phyloP scores from a whole-genome alignment of 768 basidiomycete genomes.

The Xerocomellus amylosporus region DNA sequence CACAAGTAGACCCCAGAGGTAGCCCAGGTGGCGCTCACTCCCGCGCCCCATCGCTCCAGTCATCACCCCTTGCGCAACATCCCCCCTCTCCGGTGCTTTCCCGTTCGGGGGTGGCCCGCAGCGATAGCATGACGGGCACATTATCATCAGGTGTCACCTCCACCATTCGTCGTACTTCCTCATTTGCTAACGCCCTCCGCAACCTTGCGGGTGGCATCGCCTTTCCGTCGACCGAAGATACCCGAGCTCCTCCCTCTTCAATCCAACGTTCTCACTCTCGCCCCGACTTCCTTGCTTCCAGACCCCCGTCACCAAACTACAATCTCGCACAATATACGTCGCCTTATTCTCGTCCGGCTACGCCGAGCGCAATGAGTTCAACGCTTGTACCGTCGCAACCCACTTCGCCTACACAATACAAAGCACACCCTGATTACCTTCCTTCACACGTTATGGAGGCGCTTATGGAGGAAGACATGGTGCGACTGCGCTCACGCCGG shows the following conservation, averaged over 20 bases:
- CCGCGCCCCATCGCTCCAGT: conserved; percentile 49
- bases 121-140: conserved; percentile 60
- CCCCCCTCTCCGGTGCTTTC: conserved; percentile 46
- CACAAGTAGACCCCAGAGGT: conserved; percentile 38
- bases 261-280: conserved; percentile 22
- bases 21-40: conserved; percentile 34
- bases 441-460: conserved; percentile 84
- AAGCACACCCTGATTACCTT: conserved; percentile 50
- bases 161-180: conserved; percentile 74
- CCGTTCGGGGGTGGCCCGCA: conserved; percentile 52
- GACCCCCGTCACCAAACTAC: conserved; percentile 76
- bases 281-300: conserved; percentile 42
- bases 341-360: conserved; percentile 62
- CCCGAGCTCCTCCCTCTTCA: conserved; percentile 38
- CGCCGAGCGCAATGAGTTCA: conserved; percentile 33
- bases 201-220: conserved; percentile 67
- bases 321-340: conserved; percentile 75
- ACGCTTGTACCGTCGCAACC: conserved; percentile 27
- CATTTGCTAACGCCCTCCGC: conserved; percentile 75
- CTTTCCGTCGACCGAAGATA: conserved; percentile 64
- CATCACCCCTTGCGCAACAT: conserved; percentile 43
- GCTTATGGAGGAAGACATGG: conserved; percentile 93
- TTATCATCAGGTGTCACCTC: conserved; percentile 61
- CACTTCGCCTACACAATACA: conserved; percentile 34
- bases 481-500: conserved; percentile 73